Conservation (phyloP, 2,329 filamentous ascomycete species). For the Penicillium sp. region DNA sequence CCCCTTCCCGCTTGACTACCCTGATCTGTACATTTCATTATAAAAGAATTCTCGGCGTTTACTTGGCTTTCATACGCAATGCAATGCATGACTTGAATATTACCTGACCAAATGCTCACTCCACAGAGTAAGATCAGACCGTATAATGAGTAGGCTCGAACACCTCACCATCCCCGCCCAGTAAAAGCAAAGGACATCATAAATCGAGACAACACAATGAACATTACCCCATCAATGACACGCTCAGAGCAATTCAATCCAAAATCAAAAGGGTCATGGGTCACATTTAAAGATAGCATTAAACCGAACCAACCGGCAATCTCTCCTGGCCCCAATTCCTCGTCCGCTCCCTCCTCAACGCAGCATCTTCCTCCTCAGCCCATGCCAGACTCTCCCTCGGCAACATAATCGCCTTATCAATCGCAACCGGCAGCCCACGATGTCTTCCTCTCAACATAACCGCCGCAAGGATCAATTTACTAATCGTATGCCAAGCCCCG, state of each 20-base stretch:
- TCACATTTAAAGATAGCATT: slow-evolving; percentile 5
- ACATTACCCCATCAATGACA: background rate
- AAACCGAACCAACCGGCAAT: slow-evolving; percentile 34
- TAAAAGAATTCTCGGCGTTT: slow-evolving; percentile 26
- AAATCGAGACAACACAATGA: background rate
- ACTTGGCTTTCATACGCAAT: slow-evolving; percentile 9
- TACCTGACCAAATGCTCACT: background rate
- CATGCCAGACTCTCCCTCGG: slow-evolving; percentile 45
- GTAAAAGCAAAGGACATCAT: background rate
- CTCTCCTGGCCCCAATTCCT: slow-evolving; percentile 29
- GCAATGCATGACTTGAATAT: slow-evolving; percentile 6
- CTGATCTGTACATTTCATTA: slow-evolving; percentile 24
- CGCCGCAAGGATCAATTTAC: slow-evolving; percentile 61
- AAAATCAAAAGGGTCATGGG: background rate
- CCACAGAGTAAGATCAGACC: background rate
- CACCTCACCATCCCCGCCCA: background rate
- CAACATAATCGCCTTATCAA: slow-evolving; percentile 56
- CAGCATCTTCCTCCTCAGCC: slow-evolving; percentile 50
- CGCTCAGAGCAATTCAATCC: slow-evolving; percentile 4
- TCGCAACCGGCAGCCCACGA: slow-evolving; percentile 59
- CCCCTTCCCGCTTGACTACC: background rate
- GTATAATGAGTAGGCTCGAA: background rate
- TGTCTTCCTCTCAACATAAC: slow-evolving; percentile 63
- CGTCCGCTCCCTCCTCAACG: slow-evolving; percentile 35
- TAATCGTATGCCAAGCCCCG: slow-evolving; percentile 58